These are phyloP conservation scores for Nothophaeocryptopus gaeumannii DNA, from an alignment of 2,329 filamentous ascomycete genomes.

Conservation along the genomic window DNA sequence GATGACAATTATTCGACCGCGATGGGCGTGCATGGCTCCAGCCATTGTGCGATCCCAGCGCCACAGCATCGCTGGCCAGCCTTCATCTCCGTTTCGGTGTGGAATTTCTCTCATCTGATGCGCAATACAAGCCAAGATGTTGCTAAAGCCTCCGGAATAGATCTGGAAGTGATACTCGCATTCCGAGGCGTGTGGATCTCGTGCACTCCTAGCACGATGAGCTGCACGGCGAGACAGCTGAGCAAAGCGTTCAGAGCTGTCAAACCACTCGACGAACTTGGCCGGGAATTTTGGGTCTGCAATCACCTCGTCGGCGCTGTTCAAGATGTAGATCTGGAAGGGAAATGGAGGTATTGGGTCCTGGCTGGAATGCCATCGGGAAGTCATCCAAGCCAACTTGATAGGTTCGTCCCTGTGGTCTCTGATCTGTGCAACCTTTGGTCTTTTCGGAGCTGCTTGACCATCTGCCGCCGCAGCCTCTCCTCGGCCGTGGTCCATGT, in stretches of 20 bases:
- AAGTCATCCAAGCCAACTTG: background rate
- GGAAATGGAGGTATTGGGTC: slow-evolving; percentile 3
- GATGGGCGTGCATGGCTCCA: too few relatives aligned
- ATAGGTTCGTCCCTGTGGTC: background rate
- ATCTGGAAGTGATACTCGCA: background rate
- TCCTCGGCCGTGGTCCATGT: too few relatives aligned
- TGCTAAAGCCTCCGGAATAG: slow-evolving; percentile 1
- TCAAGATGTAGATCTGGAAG: slow-evolving; percentile 6
- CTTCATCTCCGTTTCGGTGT: background rate
- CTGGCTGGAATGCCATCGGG: background rate
- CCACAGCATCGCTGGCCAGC: background rate
- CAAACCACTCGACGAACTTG: background rate
- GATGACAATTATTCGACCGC: background rate
- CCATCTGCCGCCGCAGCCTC: too few relatives aligned
- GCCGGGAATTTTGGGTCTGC: background rate
- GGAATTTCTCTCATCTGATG: slow-evolving; percentile 2
- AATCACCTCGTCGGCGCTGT: background rate
- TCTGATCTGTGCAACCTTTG: slow-evolving; percentile 1
- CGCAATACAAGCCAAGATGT: background rate
- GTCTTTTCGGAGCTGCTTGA: background rate
- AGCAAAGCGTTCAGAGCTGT: too few relatives aligned
- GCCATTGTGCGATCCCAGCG: too few relatives aligned
- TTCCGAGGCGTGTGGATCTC: background rate
- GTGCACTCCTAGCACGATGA: too few relatives aligned
- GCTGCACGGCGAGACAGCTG: background rate